Base-by-base conservation (phyloP, 805 yeast genomes). In the Komagataella phaffii region DNA sequence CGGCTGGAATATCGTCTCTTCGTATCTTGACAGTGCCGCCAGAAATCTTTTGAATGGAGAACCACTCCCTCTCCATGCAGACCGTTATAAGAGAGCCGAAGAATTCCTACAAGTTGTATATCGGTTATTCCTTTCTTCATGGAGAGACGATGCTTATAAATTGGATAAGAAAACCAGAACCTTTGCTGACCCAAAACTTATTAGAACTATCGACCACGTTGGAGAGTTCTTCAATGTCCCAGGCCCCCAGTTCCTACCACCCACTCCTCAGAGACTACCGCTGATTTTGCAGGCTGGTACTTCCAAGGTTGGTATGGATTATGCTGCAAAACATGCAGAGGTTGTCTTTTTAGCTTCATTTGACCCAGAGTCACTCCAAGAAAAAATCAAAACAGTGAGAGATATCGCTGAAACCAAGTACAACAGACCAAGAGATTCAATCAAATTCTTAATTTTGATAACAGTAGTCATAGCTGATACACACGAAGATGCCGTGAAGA, bases 391-490 rank as follows among this genome's bases (percentile, higher is more conserved):
- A 19, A 60, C 59, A 7, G 59, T 70, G 51, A 69, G 64, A 46
- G 50, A 55, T 18, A 53, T 61, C 10, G 74, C 75, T 3, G 52
- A 54, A 17, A 61, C 58, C 36, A 65, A 58, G 49, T 65, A 59
- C 45, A 63, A 63, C 12, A 61, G 76, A 53, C 65, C 65, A 48
- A 66, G 66, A 5, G 64, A 62, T 7, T 58, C 66, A 7, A 56
- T 73, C 45, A 73, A 73, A 51, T 59, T 71, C 17, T 52, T 72
- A 30, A 63, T 66, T 19, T 59, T 66, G n/a, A 56, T 69, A 1
- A 64, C 70, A 47, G 64, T 65, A 3, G 61, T 72, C 18, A 57
- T 70, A 43, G 76, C 64, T n/a, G 57, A 59, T 46, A 72, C 75
- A 12, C 65, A 67, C 44, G 72, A 71, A 50, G 72, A 67, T 50